These are phyloP conservation scores for Diaporthe caulivora DNA, from an alignment of 2,329 filamentous ascomycete genomes.

Conservation along the genomic window DNA sequence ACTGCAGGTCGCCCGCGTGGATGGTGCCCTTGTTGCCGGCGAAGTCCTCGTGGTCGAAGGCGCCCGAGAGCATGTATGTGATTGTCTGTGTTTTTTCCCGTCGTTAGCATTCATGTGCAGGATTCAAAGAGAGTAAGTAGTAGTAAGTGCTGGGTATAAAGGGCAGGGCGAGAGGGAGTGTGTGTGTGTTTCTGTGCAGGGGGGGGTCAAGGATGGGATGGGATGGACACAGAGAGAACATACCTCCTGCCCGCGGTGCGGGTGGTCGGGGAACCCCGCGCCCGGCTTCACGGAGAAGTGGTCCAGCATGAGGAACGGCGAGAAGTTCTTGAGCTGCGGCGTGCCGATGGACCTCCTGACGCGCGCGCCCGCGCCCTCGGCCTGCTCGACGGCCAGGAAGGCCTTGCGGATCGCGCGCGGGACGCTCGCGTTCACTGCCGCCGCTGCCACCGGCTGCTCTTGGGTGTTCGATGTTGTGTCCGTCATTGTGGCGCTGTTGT, in stretches of 20 bases:
- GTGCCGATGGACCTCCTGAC: conserved; percentile 92
- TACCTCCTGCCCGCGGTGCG: conserved; percentile 44
- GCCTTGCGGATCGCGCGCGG: conserved; percentile 84
- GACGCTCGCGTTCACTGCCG: conserved; percentile 69
- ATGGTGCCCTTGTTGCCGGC: conserved; percentile 88
- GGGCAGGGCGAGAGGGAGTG: background rate
- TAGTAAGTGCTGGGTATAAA: no score
- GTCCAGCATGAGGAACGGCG: conserved; percentile 96
- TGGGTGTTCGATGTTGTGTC: conserved; percentile 35
- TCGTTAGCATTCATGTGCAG: conserved; percentile 68
- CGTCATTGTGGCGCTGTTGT: conserved; percentile 33
- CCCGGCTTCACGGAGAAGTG: conserved; percentile 86
- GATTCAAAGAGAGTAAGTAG: no score
- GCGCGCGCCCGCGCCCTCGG: conserved; percentile 88
- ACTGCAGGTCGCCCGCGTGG: conserved; percentile 89
- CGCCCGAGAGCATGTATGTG: conserved; percentile 89
- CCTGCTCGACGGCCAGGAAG: conserved; percentile 86
- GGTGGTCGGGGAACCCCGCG: conserved; percentile 92
- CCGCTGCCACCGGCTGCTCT: conserved; percentile 44
- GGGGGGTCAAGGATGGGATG: background rate
- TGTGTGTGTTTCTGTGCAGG: background rate
- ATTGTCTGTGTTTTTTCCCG: conserved; percentile 89
- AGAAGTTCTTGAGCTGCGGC: conserved; percentile 84
- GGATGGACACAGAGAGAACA: conserved; percentile 37
- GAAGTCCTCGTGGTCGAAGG: conserved; percentile 93